phyloP scores from a whole-genome alignment of 1,139 yeast genomes.

The Meyerozyma guilliermondii region DNA sequence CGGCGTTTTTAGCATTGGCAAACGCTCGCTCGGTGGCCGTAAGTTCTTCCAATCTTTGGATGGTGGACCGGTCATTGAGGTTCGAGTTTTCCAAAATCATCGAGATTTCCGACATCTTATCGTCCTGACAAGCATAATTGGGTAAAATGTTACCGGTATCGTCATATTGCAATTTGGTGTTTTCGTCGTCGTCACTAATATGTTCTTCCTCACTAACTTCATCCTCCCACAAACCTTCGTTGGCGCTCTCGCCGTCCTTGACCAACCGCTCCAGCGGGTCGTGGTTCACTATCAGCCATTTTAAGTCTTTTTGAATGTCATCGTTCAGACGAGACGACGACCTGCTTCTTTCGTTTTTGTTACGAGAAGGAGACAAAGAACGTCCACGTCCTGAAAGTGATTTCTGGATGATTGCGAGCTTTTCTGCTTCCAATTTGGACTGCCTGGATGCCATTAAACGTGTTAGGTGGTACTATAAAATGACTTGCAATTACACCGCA shows the following conservation, averaged over 20 bases:
- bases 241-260: constrained; percentile 9
- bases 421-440: constrained; percentile 41
- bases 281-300: constrained; percentile 45
- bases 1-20: constrained; percentile 53
- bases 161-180: constrained; percentile 54
- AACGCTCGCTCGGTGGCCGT: constrained; percentile 58
- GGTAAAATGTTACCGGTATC: constrained; percentile 60
- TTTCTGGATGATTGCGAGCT: constrained; percentile 36
- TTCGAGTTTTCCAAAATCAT: constrained; percentile 42
- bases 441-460: constrained; percentile 31
- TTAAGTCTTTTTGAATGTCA: constrained; percentile 35
- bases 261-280: constrained; percentile 57
- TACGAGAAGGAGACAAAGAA: constrained; percentile 32
- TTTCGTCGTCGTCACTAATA: constrained; percentile 56
- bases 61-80: constrained; percentile 34
- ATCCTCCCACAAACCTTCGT: constrained; percentile 27
- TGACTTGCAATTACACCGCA: not conserved
- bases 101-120: constrained; percentile 38
- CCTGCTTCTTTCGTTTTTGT: constrained; percentile 21
- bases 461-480: no score
- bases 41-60: constrained; percentile 50
- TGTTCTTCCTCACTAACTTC: constrained; percentile 62
- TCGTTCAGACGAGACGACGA: constrained; percentile 36
- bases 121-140: constrained; percentile 48
- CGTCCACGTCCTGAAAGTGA: constrained; percentile 36